phyloP scores from a whole-genome alignment of 305 asterid genomes.

The Fraxinus angustifolia region DNA sequence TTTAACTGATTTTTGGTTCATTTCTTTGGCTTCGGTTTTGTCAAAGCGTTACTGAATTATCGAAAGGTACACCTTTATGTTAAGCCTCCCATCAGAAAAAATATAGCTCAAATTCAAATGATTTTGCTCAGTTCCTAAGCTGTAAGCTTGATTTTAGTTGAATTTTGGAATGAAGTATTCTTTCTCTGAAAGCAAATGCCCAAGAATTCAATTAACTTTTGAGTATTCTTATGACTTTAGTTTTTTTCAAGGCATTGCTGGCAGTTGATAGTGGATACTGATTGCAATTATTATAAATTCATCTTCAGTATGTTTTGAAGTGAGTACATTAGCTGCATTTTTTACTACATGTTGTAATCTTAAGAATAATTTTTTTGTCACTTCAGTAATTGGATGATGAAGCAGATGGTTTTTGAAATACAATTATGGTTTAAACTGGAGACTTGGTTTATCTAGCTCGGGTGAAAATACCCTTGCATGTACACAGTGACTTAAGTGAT shows the following conservation, averaged over 20 bases:
- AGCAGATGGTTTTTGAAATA: background rate
- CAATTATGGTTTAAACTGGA: background rate
- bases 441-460: background rate
- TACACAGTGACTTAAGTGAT: background rate
- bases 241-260: background rate
- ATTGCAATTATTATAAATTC: background rate
- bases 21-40: background rate
- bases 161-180: background rate
- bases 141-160: background rate
- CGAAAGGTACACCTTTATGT: background rate
- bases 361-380: background rate
- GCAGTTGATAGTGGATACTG: background rate
- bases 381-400: background rate
- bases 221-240: background rate
- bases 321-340: background rate
- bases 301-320: background rate
- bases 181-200: background rate
- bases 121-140: background rate
- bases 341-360: background rate
- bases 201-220: background rate
- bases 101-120: background rate
- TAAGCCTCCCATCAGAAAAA: background rate
- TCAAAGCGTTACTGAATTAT: background rate
- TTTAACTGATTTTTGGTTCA: background rate
- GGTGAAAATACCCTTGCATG: background rate